Conservation (phyloP, 371 early-diverging fungal genomes). For the Mucor plumbeus region DNA sequence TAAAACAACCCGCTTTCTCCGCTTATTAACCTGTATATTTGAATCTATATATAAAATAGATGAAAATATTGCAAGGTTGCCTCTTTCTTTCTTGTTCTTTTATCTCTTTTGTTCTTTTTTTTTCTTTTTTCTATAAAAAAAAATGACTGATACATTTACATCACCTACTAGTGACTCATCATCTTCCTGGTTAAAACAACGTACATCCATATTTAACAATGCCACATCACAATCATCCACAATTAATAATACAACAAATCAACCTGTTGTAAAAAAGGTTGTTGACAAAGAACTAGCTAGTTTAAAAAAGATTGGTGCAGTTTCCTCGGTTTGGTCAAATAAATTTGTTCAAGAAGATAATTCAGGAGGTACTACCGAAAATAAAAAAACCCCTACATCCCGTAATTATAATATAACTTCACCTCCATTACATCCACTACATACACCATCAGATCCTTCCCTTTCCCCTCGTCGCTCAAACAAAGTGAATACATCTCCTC, state of each 20-base stretch:
- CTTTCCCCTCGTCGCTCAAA: constrained; percentile 15
- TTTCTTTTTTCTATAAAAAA: constrained; percentile 1
- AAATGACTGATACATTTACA: constrained; percentile 6
- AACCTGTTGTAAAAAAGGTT: constrained; percentile 9
- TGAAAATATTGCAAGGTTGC: not conserved
- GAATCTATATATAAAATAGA: constrained; percentile 1
- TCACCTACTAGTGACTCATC: not conserved
- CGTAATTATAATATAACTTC: not conserved
- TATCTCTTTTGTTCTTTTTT: constrained; percentile 2
- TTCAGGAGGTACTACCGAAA: constrained; percentile 28
- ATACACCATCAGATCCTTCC: constrained; percentile 7
- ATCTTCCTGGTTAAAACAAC: constrained; percentile 28
- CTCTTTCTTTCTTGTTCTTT: constrained; percentile 3
- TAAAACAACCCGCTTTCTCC: constrained; percentile 8
- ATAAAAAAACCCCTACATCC: constrained; percentile 2
- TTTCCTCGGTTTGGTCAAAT: constrained; percentile 35
- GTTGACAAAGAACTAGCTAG: constrained; percentile 35
- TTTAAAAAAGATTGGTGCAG: constrained; percentile 32
- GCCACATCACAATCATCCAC: not conserved
- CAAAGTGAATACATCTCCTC: constrained; percentile 27
- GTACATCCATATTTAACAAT: constrained; percentile 21
- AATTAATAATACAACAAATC: not conserved
- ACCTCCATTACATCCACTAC: constrained; percentile 3
- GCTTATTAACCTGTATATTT: constrained; percentile 16
- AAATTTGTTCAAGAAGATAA: constrained; percentile 37